Evolutionary conservation across 345 rosid genomes (phyloP).

Genomic region (Linum tenue): DNA sequence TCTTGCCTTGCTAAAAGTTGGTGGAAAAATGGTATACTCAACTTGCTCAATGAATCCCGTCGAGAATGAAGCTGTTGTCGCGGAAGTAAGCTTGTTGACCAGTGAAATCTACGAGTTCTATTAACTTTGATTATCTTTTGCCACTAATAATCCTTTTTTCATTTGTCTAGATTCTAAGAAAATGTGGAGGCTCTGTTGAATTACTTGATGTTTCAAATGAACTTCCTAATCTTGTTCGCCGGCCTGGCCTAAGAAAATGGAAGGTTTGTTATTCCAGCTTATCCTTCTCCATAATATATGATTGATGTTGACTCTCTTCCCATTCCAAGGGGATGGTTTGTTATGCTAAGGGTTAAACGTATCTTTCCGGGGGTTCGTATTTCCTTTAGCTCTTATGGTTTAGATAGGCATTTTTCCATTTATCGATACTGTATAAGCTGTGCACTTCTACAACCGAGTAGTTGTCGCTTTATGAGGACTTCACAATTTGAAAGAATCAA

Average conservation of each 20-base stretch:
- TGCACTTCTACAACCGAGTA: background rate
- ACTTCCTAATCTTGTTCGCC: conserved; percentile 73
- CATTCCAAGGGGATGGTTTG: background rate
- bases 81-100: conserved; percentile 47
- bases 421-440: background rate
- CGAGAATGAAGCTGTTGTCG: conserved; percentile 95
- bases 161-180: conserved; percentile 58
- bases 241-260: conserved; percentile 83
- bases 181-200: conserved; percentile 71
- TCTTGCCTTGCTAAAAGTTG: conserved; percentile 70
- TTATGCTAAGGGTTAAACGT: background rate
- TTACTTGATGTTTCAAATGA: conserved; percentile 70
- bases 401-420: background rate
- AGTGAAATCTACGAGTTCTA: background rate
- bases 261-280: conserved; percentile 42
- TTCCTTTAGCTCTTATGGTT: background rate
- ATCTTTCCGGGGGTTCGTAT: background rate
- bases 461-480: too few relatives aligned
- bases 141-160: background rate
- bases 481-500: too few relatives aligned
- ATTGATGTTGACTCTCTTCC: background rate
- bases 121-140: background rate
- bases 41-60: conserved; percentile 99
- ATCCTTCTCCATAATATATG: background rate
- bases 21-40: conserved; percentile 96